Evolutionary conservation across 129 eudicot genomes (phyloP).

Genomic region (Arctium minus): DNA sequence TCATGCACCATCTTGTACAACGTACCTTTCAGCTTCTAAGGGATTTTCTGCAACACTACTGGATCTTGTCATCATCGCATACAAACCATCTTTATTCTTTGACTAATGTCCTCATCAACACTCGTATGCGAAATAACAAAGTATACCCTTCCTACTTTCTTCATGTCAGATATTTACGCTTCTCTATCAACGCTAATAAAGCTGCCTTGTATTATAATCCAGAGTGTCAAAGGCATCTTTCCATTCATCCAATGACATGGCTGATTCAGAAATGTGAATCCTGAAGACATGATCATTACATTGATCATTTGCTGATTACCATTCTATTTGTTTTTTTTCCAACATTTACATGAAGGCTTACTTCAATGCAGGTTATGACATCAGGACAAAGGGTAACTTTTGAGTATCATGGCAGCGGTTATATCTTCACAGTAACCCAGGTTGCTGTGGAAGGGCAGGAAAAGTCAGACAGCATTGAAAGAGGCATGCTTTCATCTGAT

Average conservation of each 20-base stretch:
- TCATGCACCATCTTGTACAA: background rate
- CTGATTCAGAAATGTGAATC: background rate
- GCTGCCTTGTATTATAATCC: background rate
- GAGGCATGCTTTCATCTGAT: constrained; percentile 82
- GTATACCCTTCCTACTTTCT: background rate
- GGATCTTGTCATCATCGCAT: background rate
- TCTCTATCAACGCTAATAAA: background rate
- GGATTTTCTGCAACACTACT: background rate
- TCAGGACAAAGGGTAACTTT: constrained; percentile 84
- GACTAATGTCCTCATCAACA: too few relatives aligned
- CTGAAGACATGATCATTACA: background rate
- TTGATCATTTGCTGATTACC: background rate
- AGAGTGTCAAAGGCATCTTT: background rate
- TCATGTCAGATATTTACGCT: background rate
- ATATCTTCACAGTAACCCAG: constrained; percentile 76
- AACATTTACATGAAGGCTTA: constrained; percentile 17
- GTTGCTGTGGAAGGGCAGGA: constrained; percentile 79
- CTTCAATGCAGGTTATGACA: constrained; percentile 76
- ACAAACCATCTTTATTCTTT: background rate
- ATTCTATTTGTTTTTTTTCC: background rate
- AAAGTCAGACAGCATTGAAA: constrained; percentile 54
- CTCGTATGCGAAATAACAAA: background rate
- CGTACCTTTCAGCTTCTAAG: background rate
- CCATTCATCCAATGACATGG: background rate
- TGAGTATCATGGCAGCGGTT: constrained; percentile 76